Evolutionary conservation across 2,329 filamentous ascomycete genomes (phyloP).

Genomic region (Fusarium pseudonygamai): DNA sequence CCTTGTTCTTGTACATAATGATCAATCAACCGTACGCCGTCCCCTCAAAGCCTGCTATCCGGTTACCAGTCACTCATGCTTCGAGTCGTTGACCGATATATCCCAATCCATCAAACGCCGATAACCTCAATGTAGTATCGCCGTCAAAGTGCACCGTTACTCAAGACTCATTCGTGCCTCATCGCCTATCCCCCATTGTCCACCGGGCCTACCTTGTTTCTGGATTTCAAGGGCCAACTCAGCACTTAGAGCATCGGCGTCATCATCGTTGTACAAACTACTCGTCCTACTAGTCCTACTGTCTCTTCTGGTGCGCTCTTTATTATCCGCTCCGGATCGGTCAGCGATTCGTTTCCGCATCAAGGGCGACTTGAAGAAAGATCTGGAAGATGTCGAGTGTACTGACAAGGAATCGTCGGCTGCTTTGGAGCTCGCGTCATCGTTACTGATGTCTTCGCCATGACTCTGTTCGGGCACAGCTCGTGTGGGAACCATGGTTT

Average conservation of each 20-base stretch:
- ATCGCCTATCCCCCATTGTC: constrained; percentile 82
- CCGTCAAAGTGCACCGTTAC: constrained; percentile 20
- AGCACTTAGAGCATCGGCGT: constrained; percentile 53
- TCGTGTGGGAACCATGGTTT: constrained; percentile 50
- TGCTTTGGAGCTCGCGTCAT: constrained; percentile 44
- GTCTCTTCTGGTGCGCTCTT: constrained; percentile 51
- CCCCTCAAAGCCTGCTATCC: not conserved
- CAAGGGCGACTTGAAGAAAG: constrained; percentile 54
- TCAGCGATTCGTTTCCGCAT: constrained; percentile 54
- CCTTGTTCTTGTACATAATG: constrained; percentile 17
- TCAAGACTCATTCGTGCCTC: constrained; percentile 86
- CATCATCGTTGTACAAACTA: constrained; percentile 55
- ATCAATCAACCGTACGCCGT: constrained; percentile 20
- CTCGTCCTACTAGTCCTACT: constrained; percentile 57
- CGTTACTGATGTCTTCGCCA: constrained; percentile 40
- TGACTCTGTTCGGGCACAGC: constrained; percentile 36
- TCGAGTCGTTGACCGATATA: not conserved
- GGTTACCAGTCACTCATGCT: not conserved
- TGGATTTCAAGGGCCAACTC: constrained; percentile 63
- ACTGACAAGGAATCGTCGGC: constrained; percentile 57
- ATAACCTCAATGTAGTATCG: constrained; percentile 17
- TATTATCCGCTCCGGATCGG: constrained; percentile 46
- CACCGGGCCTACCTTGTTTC: constrained; percentile 63
- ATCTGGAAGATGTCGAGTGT: constrained; percentile 59
- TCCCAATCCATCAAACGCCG: constrained; percentile 51